Percentiles rank a stretch among this genome's conserved stretches.
Conservation (phyloP, 169 alveolate species). For the Cryptosporidium sp. region DNA sequence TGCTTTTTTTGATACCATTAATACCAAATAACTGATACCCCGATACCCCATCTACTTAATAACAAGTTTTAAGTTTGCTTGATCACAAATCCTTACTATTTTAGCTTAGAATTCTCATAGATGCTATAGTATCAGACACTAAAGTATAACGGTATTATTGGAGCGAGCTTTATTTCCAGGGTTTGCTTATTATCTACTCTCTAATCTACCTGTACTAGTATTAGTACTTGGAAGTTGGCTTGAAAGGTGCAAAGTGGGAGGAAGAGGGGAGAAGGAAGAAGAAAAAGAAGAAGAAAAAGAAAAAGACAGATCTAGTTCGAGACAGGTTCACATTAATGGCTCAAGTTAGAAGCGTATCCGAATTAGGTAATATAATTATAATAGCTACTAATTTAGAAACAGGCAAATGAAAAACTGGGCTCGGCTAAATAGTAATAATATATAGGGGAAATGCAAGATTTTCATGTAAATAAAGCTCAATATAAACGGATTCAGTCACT, state of each 20-base stretch:
- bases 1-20: background rate
- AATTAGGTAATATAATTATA: too few relatives aligned
- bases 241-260: too few relatives aligned
- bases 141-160: background rate
- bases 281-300: too few relatives aligned
- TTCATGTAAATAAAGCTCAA: too few relatives aligned
- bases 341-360: background rate
- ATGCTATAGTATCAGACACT: background rate
- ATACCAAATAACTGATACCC: background rate
- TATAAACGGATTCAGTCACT: background rate
- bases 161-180: background rate
- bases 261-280: too few relatives aligned
- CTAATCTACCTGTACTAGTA: background rate
- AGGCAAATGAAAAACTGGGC: too few relatives aligned
- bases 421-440: background rate
- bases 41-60: background rate
- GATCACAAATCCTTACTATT: background rate
- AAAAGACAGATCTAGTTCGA: too few relatives aligned
- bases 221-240: background rate
- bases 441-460: too few relatives aligned
- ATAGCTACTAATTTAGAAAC: background rate
- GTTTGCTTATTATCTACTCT: too few relatives aligned
- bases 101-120: background rate
- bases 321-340: background rate
- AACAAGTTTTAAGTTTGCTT: too few relatives aligned